Evolutionary conservation across 805 yeast species (phyloP).

Genomic region (Ogataea ramenticola): DNA sequence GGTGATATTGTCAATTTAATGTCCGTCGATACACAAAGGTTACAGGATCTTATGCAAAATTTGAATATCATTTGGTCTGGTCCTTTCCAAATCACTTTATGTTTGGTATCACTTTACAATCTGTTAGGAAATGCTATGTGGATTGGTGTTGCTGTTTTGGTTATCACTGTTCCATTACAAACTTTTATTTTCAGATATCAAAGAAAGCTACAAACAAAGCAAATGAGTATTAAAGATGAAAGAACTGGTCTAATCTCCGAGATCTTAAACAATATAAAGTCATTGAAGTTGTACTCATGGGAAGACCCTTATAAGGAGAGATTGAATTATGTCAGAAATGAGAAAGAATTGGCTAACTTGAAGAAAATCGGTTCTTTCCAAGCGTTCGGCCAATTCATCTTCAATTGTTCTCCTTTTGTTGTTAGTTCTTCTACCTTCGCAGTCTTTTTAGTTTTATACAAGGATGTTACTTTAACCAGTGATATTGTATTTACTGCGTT

Average conservation of each 20-base stretch:
- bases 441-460: constrained; percentile 49
- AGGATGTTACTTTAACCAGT: constrained; percentile 63
- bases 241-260: constrained; percentile 87
- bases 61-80: constrained; percentile 86
- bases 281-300: constrained; percentile 94
- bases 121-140: constrained; percentile 88
- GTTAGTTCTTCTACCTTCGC: constrained; percentile 90
- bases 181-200: constrained; percentile 60
- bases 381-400: constrained; percentile 68
- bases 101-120: constrained; percentile 65
- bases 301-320: constrained; percentile 76
- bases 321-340: constrained; percentile 77
- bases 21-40: constrained; percentile 89
- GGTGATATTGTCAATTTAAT: constrained; percentile 93
- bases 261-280: constrained; percentile 84
- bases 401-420: constrained; percentile 81
- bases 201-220: constrained; percentile 68
- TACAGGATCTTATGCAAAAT: constrained; percentile 75
- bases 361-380: constrained; percentile 63
- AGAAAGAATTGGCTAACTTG: constrained; percentile 73
- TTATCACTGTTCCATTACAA: constrained; percentile 74
- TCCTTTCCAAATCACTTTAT: constrained; percentile 77
- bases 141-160: constrained; percentile 83
- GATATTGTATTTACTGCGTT: constrained; percentile 91
- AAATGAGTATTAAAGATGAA: constrained; percentile 87